Conservation (phyloP, 495 filamentous ascomycete species). For the Penicillium cataractarum region DNA sequence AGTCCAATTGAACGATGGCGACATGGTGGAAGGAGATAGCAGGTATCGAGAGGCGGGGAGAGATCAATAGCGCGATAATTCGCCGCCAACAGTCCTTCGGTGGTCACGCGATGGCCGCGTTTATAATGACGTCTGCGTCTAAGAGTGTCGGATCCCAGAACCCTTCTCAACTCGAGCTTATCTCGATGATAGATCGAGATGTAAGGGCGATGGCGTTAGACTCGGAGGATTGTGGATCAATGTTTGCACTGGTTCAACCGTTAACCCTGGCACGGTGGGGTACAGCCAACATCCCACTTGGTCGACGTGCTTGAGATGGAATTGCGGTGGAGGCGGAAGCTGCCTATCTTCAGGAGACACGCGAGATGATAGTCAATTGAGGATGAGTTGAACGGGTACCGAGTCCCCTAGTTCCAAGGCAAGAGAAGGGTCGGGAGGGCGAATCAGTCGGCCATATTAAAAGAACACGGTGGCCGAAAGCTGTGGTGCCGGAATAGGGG, state of each 20-base stretch:
- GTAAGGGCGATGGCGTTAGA: neutral
- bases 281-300: constrained; percentile 24
- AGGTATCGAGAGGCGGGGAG: neutral
- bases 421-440: neutral
- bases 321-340: neutral
- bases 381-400: neutral
- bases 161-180: neutral
- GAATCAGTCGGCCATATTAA: constrained; percentile 8
- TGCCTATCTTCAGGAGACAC: constrained; percentile 2
- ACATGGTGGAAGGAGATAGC: constrained; percentile 13
- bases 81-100: neutral
- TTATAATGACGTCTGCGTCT: neutral
- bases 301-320: neutral
- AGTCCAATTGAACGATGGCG: constrained; percentile 31
- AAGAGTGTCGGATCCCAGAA: neutral
- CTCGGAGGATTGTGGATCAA: constrained; percentile 17
- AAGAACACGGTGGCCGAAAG: constrained; percentile 34
- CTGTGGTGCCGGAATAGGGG: constrained; percentile 23
- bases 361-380: neutral
- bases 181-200: neutral
- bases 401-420: constrained; percentile 3
- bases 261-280: constrained; percentile 22
- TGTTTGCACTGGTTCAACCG: constrained; percentile 17
- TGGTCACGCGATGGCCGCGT: neutral
- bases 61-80: neutral